Evolutionary conservation across 2,329 filamentous ascomycete species (phyloP).

Genomic region (Drechslerella coelobrocha): DNA sequence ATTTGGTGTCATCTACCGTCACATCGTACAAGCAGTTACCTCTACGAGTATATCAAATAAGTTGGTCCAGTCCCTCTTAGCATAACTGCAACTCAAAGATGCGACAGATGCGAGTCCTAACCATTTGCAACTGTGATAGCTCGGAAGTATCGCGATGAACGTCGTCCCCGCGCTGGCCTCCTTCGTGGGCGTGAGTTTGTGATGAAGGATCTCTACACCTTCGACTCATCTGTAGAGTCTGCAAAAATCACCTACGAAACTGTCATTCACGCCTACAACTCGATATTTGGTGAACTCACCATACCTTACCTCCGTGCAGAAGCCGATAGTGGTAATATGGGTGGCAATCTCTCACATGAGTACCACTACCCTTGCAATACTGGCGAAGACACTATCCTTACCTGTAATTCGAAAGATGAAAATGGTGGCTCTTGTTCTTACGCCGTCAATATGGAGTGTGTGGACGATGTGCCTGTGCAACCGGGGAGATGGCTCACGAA

Average conservation of each 20-base stretch:
- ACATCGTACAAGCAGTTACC: constrained; percentile 87
- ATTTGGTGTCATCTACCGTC: constrained; percentile 73
- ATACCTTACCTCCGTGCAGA: constrained; percentile 80
- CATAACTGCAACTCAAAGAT: constrained; percentile 17
- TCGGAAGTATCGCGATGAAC: constrained; percentile 93
- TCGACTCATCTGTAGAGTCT: constrained; percentile 72
- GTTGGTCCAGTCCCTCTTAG: constrained; percentile 61
- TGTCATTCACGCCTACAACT: constrained; percentile 75
- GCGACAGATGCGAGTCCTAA: constrained; percentile 2
- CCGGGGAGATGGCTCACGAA: constrained; percentile 34
- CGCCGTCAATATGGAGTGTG: constrained; percentile 88
- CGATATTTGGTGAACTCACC: constrained; percentile 81
- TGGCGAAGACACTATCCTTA: constrained; percentile 85
- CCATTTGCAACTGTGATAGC: constrained; percentile 61
- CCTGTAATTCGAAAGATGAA: constrained; percentile 63
- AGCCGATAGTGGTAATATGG: constrained; percentile 95
- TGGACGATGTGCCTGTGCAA: constrained; percentile 27
- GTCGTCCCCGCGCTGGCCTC: constrained; percentile 83
- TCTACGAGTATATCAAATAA: constrained; percentile 86
- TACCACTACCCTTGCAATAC: constrained; percentile 82
- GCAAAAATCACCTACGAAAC: constrained; percentile 80
- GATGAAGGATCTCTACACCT: constrained; percentile 99
- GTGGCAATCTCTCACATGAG: constrained; percentile 89
- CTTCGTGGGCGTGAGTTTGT: constrained; percentile 87
- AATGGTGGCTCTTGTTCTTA: constrained; percentile 68